phyloP scores from a whole-genome alignment of 2,329 filamentous ascomycete species.

The Fusarium veterinarium region DNA sequence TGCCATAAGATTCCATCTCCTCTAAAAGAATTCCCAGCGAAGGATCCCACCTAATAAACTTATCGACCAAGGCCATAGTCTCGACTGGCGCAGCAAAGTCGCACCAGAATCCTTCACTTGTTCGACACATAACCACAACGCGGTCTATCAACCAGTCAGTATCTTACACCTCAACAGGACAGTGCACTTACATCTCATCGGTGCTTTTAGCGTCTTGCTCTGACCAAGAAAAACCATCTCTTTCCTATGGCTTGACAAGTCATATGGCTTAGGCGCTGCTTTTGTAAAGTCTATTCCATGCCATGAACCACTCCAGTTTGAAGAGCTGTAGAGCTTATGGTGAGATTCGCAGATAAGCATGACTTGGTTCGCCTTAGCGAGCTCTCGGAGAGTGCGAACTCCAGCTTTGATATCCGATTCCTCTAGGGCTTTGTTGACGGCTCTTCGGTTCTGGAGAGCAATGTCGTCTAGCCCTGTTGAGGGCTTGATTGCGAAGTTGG shows the following conservation, averaged over 20 bases:
- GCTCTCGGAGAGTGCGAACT: neutral
- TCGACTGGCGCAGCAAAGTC: constrained; percentile 9
- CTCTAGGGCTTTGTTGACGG: neutral
- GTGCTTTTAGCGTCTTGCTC: neutral
- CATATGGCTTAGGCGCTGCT: neutral
- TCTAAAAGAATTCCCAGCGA: neutral
- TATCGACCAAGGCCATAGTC: neutral
- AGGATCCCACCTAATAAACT: neutral
- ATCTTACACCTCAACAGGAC: rapidly evolving
- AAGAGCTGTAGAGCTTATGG: neutral
- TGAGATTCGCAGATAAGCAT: constrained; percentile 13
- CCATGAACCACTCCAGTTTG: constrained; percentile 16
- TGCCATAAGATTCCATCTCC: neutral
- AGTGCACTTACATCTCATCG: neutral
- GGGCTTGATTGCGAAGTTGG: neutral
- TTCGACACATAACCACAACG: constrained; percentile 2
- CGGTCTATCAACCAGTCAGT: neutral
- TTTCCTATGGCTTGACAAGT: rapidly evolving
- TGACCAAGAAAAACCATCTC: neutral
- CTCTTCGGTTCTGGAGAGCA: neutral
- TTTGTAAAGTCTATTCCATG: neutral
- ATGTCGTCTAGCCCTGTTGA: constrained; percentile 4
- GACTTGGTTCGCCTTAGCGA: neutral
- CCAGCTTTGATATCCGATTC: neutral
- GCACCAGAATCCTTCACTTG: constrained; percentile 18